Conservation (phyloP, 1,284 basidiomycete species). For the Cryptococcus jaspeensis region DNA sequence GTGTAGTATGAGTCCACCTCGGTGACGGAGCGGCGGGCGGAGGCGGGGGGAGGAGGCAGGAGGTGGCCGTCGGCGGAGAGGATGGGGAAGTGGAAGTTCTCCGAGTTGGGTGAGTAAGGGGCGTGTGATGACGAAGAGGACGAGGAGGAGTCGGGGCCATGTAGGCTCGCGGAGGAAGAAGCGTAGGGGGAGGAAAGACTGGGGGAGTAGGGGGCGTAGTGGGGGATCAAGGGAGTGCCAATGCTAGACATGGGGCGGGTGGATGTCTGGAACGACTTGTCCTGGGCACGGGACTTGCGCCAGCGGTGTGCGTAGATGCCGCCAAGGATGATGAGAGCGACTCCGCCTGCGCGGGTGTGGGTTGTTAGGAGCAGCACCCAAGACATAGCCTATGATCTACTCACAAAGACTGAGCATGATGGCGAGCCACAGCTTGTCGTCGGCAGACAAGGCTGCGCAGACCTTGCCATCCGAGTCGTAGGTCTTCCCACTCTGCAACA, state of each 20-base stretch:
- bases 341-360: constrained; percentile 14
- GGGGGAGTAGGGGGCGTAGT: constrained; percentile 1
- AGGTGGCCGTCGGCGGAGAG: constrained; percentile 38
- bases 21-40: constrained; percentile 16
- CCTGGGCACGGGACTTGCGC: constrained; percentile 2
- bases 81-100: constrained; percentile 38
- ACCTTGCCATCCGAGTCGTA: constrained; percentile 35
- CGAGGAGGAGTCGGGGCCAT: constrained; percentile 6
- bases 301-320: constrained; percentile 10
- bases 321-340: constrained; percentile 14
- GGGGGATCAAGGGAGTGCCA: constrained; percentile 14
- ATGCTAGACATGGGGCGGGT: constrained; percentile 14
- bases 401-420: constrained; percentile 28
- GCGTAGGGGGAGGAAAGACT: constrained; percentile 4
- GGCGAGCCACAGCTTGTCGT: constrained; percentile 26
- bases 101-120: constrained; percentile 24
- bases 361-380: not conserved
- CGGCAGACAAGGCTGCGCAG: constrained; percentile 20
- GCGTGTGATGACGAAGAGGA: constrained; percentile 11
- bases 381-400: constrained; percentile 1
- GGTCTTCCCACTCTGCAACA: constrained; percentile 23
- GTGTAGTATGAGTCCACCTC: constrained; percentile 5
- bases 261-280: not conserved
- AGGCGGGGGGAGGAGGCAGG: constrained; percentile 30
- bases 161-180: constrained; percentile 4